Evolutionary conservation across 2,329 filamentous ascomycete genomes (phyloP).

Genomic region (Coniochaeta prunicola): DNA sequence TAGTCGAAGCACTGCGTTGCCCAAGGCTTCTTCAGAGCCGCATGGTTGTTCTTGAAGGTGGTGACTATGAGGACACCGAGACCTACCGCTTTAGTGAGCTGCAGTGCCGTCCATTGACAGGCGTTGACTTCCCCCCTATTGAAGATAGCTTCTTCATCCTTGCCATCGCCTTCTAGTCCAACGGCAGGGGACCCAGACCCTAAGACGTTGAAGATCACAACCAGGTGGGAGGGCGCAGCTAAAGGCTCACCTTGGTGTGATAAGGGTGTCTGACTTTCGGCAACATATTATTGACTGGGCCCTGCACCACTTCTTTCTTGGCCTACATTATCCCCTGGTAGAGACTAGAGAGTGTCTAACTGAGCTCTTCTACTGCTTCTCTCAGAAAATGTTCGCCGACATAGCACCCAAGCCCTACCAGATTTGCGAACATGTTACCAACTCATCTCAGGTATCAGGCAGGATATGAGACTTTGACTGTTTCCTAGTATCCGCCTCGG

Average conservation of each 20-base stretch:
- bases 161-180: neutral
- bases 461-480: neutral
- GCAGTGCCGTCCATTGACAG: slow-evolving; percentile 26
- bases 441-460: neutral
- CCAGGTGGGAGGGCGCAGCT: too few relatives aligned
- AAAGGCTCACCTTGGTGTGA: neutral
- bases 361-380: neutral
- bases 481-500: neutral
- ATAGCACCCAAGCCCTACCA: neutral
- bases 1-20: slow-evolving; percentile 29
- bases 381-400: slow-evolving; percentile 3
- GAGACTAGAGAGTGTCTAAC: neutral
- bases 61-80: slow-evolving; percentile 23
- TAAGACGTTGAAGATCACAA: slow-evolving; percentile 14
- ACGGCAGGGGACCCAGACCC: slow-evolving; percentile 7
- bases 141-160: slow-evolving; percentile 16
- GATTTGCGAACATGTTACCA: too few relatives aligned
- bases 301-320: neutral
- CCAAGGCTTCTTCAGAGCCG: slow-evolving; percentile 21
- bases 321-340: neutral
- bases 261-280: neutral
- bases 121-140: slow-evolving; percentile 29
- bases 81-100: slow-evolving; percentile 24
- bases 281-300: neutral
- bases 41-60: slow-evolving; percentile 21